Conservation (phyloP, 2,329 filamentous ascomycete genomes). For the Geosmithia flava region DNA sequence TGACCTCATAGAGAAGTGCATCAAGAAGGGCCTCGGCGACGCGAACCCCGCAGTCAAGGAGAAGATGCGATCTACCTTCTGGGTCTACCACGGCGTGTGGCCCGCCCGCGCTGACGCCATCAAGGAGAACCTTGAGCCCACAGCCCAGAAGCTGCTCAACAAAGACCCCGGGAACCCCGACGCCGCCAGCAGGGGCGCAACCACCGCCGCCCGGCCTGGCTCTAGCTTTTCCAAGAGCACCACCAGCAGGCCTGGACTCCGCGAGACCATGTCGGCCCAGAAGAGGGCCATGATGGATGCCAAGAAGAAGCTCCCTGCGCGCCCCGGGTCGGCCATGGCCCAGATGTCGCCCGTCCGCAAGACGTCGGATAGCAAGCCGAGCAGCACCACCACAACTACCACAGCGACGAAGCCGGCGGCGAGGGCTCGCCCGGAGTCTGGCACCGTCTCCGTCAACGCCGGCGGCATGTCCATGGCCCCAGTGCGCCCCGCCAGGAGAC, state of each 20-base stretch:
- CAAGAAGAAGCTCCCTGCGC: slow-evolving; percentile 37
- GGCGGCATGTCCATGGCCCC: slow-evolving; percentile 52
- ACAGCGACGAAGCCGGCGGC: slow-evolving; percentile 18
- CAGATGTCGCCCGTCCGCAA: slow-evolving; percentile 40
- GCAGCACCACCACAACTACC: slow-evolving; percentile 5
- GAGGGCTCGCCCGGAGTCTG: slow-evolving; percentile 27
- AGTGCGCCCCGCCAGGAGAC: slow-evolving; percentile 45
- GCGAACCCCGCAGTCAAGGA: slow-evolving; percentile 84
- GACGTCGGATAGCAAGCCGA: slow-evolving; percentile 22
- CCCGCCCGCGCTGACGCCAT: slow-evolving; percentile 65
- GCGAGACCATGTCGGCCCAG: slow-evolving; percentile 75
- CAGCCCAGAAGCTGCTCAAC: slow-evolving; percentile 67
- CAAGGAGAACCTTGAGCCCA: slow-evolving; percentile 64
- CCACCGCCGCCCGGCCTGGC: slow-evolving; percentile 37
- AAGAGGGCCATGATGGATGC: slow-evolving; percentile 48
- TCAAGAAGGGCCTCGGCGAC: slow-evolving; percentile 81
- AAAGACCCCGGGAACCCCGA: slow-evolving; percentile 78
- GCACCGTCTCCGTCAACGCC: slow-evolving; percentile 29
- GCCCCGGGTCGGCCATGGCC: slow-evolving; percentile 54
- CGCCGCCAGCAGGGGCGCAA: slow-evolving; percentile 41
- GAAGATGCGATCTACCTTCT: slow-evolving; percentile 74
- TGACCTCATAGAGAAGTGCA: slow-evolving; percentile 73
- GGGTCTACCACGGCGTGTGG: slow-evolving; percentile 71
- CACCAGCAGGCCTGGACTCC: slow-evolving; percentile 52
- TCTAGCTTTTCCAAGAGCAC: slow-evolving; percentile 52